Conservation (phyloP, 2,329 filamentous ascomycete genomes). For the Raffaelea ambrosiae region DNA sequence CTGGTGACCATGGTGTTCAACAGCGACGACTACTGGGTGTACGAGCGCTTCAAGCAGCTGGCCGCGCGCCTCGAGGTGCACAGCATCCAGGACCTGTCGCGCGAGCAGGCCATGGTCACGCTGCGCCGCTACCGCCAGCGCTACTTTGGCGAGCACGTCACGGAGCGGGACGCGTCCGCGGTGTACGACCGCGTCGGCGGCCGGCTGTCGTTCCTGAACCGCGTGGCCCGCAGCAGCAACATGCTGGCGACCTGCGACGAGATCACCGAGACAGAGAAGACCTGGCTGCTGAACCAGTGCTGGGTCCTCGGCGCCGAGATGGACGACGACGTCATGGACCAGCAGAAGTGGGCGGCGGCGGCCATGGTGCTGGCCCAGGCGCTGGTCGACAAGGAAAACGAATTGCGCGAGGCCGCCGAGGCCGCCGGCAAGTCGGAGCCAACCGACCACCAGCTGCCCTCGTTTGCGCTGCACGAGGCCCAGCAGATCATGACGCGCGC, state of each 20-base stretch:
- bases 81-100: constrained; percentile 74
- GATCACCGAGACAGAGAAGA: constrained; percentile 61
- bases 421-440: constrained; percentile 33
- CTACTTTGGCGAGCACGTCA: constrained; percentile 59
- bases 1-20: constrained; percentile 92
- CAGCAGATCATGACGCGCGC: constrained; percentile 91
- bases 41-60: constrained; percentile 85
- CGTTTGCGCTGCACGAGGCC: constrained; percentile 72
- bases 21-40: constrained; percentile 97
- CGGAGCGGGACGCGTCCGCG: constrained; percentile 52
- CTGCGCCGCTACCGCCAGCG: constrained; percentile 71
- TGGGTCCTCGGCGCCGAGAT: constrained; percentile 65
- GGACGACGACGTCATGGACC: constrained; percentile 60
- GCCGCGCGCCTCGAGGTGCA: constrained; percentile 93
- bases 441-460: constrained; percentile 74
- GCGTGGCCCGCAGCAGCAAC: constrained; percentile 76
- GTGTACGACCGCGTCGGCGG: constrained; percentile 86
- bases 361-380: constrained; percentile 86
- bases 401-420: constrained; percentile 29
- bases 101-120: constrained; percentile 66
- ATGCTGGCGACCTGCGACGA: constrained; percentile 67
- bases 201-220: constrained; percentile 76
- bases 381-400: constrained; percentile 72
- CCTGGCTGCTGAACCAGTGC: constrained; percentile 70
- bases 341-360: constrained; percentile 87